phyloP scores from a whole-genome alignment of 2,329 filamentous ascomycete species.

The Calonectria pseudoreteaudii region DNA sequence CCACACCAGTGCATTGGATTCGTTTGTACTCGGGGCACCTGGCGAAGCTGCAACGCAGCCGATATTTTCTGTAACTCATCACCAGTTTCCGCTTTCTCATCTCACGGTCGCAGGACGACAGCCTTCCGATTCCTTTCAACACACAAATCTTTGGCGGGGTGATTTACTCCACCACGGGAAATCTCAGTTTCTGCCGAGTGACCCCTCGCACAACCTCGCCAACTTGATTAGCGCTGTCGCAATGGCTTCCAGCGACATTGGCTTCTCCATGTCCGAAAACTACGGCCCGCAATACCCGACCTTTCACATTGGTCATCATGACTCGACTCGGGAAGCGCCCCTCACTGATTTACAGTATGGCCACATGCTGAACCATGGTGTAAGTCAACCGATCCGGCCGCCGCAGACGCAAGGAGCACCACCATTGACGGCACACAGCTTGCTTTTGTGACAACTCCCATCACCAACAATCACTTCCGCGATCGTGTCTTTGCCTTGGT shows the following conservation, averaged over 20 bases:
- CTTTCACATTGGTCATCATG: conserved; percentile 82
- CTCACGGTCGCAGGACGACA: conserved; percentile 22
- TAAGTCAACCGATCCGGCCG: conserved; percentile 56
- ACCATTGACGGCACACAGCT: conserved; percentile 65
- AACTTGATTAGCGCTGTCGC: neutral
- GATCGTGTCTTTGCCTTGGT: conserved; percentile 74
- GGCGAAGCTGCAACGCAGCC: neutral
- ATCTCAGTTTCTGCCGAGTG: conserved; percentile 36
- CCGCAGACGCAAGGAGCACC: conserved; percentile 9
- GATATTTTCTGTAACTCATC: neutral
- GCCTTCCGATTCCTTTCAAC: neutral
- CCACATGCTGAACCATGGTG: conserved; percentile 76
- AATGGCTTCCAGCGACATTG: conserved; percentile 40
- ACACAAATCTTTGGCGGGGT: conserved; percentile 40
- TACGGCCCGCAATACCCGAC: conserved; percentile 49
- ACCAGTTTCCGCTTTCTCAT: neutral
- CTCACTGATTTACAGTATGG: conserved; percentile 74
- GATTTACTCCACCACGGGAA: conserved; percentile 43
- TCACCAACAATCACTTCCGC: conserved; percentile 81
- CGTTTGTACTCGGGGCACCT: neutral
- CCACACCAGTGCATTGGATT: neutral
- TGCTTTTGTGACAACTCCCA: conserved; percentile 81
- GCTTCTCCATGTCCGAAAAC: conserved; percentile 41
- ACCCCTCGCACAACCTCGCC: conserved; percentile 4
- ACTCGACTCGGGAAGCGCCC: conserved; percentile 70